These are phyloP conservation scores for Penicillium sp. DNA, from an alignment of 2,329 filamentous ascomycete species.

Conservation along the genomic window DNA sequence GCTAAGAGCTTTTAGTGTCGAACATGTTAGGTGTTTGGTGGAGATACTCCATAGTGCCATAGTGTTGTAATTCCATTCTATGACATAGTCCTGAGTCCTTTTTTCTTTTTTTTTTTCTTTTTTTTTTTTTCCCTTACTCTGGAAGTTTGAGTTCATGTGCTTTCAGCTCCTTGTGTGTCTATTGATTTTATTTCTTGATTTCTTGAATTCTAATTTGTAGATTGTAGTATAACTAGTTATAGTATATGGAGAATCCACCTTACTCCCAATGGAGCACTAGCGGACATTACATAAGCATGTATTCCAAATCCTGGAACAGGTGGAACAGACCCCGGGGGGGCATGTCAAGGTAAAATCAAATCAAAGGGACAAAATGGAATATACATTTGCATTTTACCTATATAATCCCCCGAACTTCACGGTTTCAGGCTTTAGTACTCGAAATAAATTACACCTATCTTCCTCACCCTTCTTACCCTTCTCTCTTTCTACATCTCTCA, in stretches of 20 bases:
- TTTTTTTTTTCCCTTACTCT: not conserved
- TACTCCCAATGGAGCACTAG: not conserved
- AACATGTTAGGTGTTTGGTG: conserved; percentile 8
- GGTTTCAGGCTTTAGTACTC: not conserved
- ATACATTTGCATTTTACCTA: not conserved
- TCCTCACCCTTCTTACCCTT: too few species aligned
- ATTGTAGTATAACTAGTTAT: not conserved
- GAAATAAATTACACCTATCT: not conserved
- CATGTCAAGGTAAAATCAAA: not conserved
- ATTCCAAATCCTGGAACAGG: conserved; percentile 12
- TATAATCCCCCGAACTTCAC: not conserved
- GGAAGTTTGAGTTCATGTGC: not conserved
- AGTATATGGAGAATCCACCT: not conserved
- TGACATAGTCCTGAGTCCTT: not conserved
- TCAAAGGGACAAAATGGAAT: not conserved
- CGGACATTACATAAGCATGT: conserved; percentile 17
- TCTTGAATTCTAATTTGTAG: not conserved
- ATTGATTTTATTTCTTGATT: not conserved
- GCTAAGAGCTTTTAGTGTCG: conserved; percentile 7
- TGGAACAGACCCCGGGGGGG: not conserved
- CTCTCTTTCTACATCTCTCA: not conserved
- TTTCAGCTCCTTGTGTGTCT: not conserved
- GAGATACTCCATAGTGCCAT: not conserved
- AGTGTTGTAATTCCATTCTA: not conserved
- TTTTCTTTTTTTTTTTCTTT: not conserved